Base-by-base conservation (phyloP, 371 early-diverging fungal species). In the Mortierella sp. region DNA sequence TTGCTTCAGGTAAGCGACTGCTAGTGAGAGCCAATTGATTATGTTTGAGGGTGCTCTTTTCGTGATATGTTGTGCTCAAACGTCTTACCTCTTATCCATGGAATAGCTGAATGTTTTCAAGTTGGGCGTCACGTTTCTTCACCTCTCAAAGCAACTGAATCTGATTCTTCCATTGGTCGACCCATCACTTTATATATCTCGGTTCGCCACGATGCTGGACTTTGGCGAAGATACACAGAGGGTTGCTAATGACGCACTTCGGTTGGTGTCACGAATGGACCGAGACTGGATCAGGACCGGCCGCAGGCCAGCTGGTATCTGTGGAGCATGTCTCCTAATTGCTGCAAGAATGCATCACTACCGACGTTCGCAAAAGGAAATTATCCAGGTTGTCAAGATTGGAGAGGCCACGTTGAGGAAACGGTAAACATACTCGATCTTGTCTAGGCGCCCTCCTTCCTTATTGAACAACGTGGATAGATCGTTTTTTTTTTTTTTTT, bases 251-350 rank as follows among this genome's bases (percentile, higher is more conserved):
- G 95, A 96, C 66, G 95, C 99, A 0, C 81, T 92, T 22, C 88
- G 96, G 19, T 79, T 99, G 17, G 94, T 97, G 3, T 89, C 90
- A 55, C 89, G 99, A 50, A 98, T 99, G 99, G 94, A 96, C 55
- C 87, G 98, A 50, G 99, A 99, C 84, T 99, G 99, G 99, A 97
- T 99, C 57, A 85, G 91, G 46, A 90, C 89, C 1, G 99, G 99
- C 45, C 89, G 99, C 70, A 87, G 97, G 19, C 99, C 99, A 9
- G 92, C 97, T n/a, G 99, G 99, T 71, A 91, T 99, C 34, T 99
- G 99, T 82, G 99, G 98, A 29, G 99, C 99, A 4, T 90, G 96
- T 81, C 79, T 99, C 46, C 83, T 97, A 47, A 92, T 99, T 65
- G 96, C 99, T 1, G 94, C 96, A 8, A 80, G 99, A 58, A 96